A percentile compares a stretch with the other conserved stretches of the same genome.
Conservation (phyloP, 2,329 filamentous ascomycete genomes). For the Cytospora paraplurivora region DNA sequence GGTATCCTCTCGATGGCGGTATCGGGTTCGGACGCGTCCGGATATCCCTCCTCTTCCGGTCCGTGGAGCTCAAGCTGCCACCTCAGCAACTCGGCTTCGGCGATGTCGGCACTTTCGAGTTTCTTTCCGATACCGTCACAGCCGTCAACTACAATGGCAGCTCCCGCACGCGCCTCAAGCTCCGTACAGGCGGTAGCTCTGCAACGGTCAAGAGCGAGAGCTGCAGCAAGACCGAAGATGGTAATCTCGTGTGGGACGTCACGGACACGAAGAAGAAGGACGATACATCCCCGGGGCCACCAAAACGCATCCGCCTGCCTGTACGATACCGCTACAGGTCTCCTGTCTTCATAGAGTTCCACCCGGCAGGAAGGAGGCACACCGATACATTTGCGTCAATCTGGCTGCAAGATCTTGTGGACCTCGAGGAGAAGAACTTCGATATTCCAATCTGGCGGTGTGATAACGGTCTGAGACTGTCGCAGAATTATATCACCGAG, state of each 20-base stretch:
- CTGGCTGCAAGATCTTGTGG: constrained; percentile 84
- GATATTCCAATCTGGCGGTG: constrained; percentile 92
- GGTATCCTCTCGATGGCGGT: constrained; percentile 96
- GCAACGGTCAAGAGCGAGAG: constrained; percentile 67
- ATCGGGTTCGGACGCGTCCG: constrained; percentile 89
- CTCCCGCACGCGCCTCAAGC: constrained; percentile 72
- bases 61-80: constrained; percentile 83
- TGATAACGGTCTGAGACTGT: constrained; percentile 71
- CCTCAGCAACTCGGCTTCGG: constrained; percentile 79
- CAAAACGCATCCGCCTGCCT: constrained; percentile 65
- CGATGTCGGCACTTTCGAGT: constrained; percentile 95
- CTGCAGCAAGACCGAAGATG: constrained; percentile 62
- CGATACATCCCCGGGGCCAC: constrained; percentile 4
- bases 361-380: constrained; percentile 67
- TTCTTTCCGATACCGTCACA: constrained; percentile 70
- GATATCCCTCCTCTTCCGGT: constrained; percentile 87
- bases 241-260: constrained; percentile 56
- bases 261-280: constrained; percentile 43
- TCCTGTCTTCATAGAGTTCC: constrained; percentile 86
- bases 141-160: constrained; percentile 63
- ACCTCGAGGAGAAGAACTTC: constrained; percentile 75
- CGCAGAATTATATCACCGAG: constrained; percentile 90
- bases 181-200: constrained; percentile 83
- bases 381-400: constrained; percentile 76
- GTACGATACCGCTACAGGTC: constrained; percentile 90